A percentile compares a stretch with the other conserved stretches of the same genome.
These are phyloP conservation scores for Peniophora sp. DNA, from an alignment of 1,284 basidiomycete genomes.

Conservation along the genomic window DNA sequence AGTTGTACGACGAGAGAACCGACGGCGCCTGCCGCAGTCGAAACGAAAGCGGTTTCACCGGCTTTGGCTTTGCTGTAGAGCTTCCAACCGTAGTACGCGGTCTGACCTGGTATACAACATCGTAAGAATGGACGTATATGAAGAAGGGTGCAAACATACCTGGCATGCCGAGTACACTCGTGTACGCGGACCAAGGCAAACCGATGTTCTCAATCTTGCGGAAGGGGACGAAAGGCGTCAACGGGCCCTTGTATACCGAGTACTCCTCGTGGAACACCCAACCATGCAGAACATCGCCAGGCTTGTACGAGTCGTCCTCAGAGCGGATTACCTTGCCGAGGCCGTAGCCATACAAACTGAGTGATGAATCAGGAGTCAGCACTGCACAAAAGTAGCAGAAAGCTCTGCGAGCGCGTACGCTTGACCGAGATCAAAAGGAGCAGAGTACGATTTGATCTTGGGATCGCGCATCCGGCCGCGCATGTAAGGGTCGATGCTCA, in stretches of 20 bases:
- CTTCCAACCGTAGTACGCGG: slow-evolving; percentile 29
- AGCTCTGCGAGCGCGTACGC: background rate
- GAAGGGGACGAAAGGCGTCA: slow-evolving; percentile 6
- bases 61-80: slow-evolving; percentile 26
- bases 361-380: slow-evolving; percentile 22
- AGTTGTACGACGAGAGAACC: slow-evolving; percentile 44
- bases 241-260: slow-evolving; percentile 12
- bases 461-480: slow-evolving; percentile 16
- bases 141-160: slow-evolving; percentile 13
- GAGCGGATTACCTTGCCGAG: slow-evolving; percentile 22
- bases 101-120: slow-evolving; percentile 21
- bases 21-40: slow-evolving; percentile 46
- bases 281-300: slow-evolving; percentile 23
- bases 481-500: slow-evolving; percentile 30
- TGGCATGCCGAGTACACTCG: slow-evolving; percentile 41
- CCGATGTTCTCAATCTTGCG: slow-evolving; percentile 25
- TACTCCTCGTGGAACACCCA: slow-evolving; percentile 16
- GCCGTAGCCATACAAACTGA: slow-evolving; percentile 14
- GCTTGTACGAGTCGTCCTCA: slow-evolving; percentile 17
- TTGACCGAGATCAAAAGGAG: background rate
- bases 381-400: slow-evolving; percentile 16
- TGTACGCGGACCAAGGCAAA: slow-evolving; percentile 38
- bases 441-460: slow-evolving; percentile 4
- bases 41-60: slow-evolving; percentile 50
- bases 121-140: too few relatives aligned